Percentiles rank a stretch among this genome's conserved stretches.
These are phyloP conservation scores for Fagopyrum homotropicum DNA, from an alignment of 148 eudicot species.

Conservation along the genomic window DNA sequence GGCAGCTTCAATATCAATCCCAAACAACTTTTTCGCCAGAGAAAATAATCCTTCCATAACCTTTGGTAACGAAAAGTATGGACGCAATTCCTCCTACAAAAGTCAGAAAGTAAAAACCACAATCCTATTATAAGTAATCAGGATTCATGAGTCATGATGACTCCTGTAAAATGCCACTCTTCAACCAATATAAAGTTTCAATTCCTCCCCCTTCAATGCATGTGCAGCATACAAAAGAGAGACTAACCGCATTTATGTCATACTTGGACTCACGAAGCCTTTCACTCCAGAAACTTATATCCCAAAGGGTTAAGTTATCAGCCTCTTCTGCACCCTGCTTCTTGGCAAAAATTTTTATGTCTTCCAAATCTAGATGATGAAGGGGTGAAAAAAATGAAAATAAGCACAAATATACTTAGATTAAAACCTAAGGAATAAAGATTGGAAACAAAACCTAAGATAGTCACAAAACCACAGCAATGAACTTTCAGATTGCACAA, in stretches of 20 bases:
- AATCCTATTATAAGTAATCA: not conserved
- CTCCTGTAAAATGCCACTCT: too few relatives aligned
- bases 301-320: slow-evolving; percentile 78
- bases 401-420: not conserved
- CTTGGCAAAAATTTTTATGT: slow-evolving; percentile 61
- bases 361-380: slow-evolving; percentile 65
- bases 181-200: too few relatives aligned
- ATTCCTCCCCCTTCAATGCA: too few relatives aligned
- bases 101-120: slow-evolving; percentile 1
- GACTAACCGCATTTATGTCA: slow-evolving; percentile 85
- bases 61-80: slow-evolving; percentile 93
- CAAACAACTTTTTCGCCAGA: slow-evolving; percentile 77
- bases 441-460: not conserved
- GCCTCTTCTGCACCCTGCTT: slow-evolving; percentile 82
- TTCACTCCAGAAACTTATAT: slow-evolving; percentile 89
- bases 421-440: not conserved
- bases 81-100: slow-evolving; percentile 85
- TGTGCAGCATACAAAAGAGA: not conserved
- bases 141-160: too few relatives aligned
- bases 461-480: not conserved
- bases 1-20: slow-evolving; percentile 58
- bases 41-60: slow-evolving; percentile 97
- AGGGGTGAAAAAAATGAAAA: not conserved
- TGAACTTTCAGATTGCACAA: not conserved
- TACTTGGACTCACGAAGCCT: slow-evolving; percentile 95